A percentile compares a stretch with the other conserved stretches of the same genome.
These are phyloP conservation scores for Pseudocercospora macadamiae DNA, from an alignment of 2,329 filamentous ascomycete species.

Conservation along the genomic window DNA sequence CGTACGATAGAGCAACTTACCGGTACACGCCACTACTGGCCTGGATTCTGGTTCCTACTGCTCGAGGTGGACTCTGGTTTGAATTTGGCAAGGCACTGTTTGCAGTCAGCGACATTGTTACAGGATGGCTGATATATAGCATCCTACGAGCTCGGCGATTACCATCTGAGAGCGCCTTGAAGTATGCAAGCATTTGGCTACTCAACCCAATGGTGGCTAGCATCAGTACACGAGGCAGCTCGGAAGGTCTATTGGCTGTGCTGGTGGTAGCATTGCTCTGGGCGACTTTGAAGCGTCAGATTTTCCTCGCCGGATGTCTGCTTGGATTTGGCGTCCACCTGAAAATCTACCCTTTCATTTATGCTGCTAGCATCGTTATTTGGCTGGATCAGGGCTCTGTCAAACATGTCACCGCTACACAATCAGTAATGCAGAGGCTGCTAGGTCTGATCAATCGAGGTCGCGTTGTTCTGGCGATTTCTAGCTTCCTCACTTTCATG, in stretches of 20 bases:
- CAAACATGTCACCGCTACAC: not conserved
- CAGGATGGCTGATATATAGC: constrained; percentile 74
- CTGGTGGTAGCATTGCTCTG: constrained; percentile 82
- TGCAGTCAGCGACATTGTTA: constrained; percentile 77
- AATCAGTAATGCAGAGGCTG: constrained; percentile 22
- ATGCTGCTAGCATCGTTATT: constrained; percentile 79
- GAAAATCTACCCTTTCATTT: constrained; percentile 98
- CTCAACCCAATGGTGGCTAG: constrained; percentile 98
- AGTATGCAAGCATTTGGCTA: constrained; percentile 86
- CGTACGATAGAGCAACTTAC: constrained; percentile 91
- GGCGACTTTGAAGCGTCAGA: constrained; percentile 69
- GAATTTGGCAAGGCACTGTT: constrained; percentile 88
- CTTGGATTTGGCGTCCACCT: constrained; percentile 89
- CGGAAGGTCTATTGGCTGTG: constrained; percentile 85
- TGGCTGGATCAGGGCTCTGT: constrained; percentile 59
- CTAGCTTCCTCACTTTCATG: constrained; percentile 74
- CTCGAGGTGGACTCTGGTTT: constrained; percentile 66
- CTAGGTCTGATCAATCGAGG: constrained; percentile 26
- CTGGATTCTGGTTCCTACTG: constrained; percentile 85
- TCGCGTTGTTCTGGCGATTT: constrained; percentile 61
- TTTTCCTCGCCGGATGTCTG: constrained; percentile 69
- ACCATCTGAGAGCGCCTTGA: constrained; percentile 60
- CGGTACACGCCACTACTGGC: constrained; percentile 93
- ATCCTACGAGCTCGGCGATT: constrained; percentile 55
- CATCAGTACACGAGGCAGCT: constrained; percentile 92